A percentile compares a stretch with the other conserved stretches of the same genome.
Evolutionary conservation across 441 rosid genomes (phyloP).

Genomic region (Populus trichocarpa): DNA sequence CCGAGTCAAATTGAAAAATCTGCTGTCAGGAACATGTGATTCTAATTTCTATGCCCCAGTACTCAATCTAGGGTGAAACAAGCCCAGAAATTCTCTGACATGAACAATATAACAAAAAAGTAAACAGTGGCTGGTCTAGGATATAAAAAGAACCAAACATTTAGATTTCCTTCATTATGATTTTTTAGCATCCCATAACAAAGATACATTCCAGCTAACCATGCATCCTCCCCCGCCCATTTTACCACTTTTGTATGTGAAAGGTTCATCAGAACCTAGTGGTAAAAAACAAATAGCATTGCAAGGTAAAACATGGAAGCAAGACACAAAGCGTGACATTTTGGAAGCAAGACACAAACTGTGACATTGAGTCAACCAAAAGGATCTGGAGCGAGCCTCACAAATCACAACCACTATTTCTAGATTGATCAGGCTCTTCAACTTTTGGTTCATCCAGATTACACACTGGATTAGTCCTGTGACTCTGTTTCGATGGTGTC

Average conservation of each 20-base stretch:
- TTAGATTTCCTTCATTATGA: not conserved
- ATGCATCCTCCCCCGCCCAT: not conserved
- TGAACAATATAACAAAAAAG: too few relatives aligned
- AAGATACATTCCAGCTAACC: not conserved
- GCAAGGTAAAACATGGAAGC: not conserved
- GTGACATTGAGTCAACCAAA: not conserved
- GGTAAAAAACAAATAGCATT: not conserved
- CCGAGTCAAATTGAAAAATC: too few relatives aligned
- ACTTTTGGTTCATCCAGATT: not conserved
- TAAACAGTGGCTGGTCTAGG: too few relatives aligned
- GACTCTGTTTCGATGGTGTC: constrained; percentile 18
- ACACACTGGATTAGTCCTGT: constrained; percentile 14
- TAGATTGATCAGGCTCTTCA: not conserved
- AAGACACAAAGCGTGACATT: not conserved
- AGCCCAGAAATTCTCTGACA: too few relatives aligned
- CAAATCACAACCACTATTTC: constrained; percentile 12
- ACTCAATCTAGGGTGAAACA: too few relatives aligned
- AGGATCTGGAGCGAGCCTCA: not conserved
- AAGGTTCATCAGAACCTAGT: not conserved
- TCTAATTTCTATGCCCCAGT: too few relatives aligned
- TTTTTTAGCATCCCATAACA: not conserved
- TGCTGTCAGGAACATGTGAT: too few relatives aligned
- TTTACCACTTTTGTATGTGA: not conserved
- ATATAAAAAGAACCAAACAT: too few relatives aligned
- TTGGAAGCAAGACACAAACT: not conserved